Conservation (phyloP, 1,139 yeast species). For the Arxiozyma slooffiae region DNA sequence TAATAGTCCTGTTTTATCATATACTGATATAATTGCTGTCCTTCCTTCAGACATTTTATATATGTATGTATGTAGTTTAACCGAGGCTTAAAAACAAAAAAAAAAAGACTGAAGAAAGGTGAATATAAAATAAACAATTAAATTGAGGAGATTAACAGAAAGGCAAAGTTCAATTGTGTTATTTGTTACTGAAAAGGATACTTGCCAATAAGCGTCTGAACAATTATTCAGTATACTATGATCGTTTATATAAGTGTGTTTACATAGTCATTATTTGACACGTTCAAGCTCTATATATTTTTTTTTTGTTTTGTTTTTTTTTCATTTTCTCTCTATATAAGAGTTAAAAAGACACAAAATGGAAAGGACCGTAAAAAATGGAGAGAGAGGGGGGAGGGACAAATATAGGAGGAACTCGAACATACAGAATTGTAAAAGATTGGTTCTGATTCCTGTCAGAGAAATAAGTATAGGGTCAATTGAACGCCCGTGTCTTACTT, state of each 20-base stretch:
- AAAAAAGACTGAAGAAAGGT: not conserved
- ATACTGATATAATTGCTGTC: constrained; percentile 92
- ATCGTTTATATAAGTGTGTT: not conserved
- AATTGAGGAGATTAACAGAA: not conserved
- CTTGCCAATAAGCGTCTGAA: not conserved
- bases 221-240: too few relatives aligned
- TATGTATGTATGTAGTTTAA: not conserved
- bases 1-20: constrained; percentile 91
- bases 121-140: too few relatives aligned
- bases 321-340: not conserved
- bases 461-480: too few relatives aligned
- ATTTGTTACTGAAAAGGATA: not conserved
- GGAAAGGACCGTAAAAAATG: too few relatives aligned
- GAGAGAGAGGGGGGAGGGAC: too few relatives aligned
- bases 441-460: not conserved
- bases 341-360: not conserved
- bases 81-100: not conserved
- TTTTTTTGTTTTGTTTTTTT: too few relatives aligned
- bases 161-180: not conserved
- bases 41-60: constrained; percentile 32
- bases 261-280: too few relatives aligned
- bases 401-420: not conserved
- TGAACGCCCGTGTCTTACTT: too few relatives aligned
- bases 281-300: too few relatives aligned
- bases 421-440: not conserved